Percentiles rank a stretch among this genome's conserved stretches.
Evolutionary conservation across 768 basidiomycete species (phyloP).

Genomic region (Lactifluus rugatus): DNA sequence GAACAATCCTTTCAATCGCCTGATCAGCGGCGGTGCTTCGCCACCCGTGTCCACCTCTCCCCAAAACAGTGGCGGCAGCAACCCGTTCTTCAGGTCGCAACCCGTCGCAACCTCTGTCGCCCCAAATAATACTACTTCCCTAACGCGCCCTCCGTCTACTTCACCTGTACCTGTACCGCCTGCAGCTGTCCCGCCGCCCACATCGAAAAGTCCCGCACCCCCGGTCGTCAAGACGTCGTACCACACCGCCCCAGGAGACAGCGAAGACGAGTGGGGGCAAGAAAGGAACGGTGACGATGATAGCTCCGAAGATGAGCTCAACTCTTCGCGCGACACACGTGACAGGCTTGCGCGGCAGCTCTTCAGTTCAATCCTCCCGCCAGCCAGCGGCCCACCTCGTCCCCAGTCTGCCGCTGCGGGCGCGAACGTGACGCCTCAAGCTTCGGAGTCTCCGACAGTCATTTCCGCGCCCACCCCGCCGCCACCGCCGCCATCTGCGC

Average conservation of each 20-base stretch:
- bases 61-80: slow-evolving; percentile 42
- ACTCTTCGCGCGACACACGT: slow-evolving; percentile 51
- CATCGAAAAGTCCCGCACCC: slow-evolving; percentile 44
- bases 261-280: slow-evolving; percentile 81
- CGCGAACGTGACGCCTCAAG: slow-evolving; percentile 9
- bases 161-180: slow-evolving; percentile 16
- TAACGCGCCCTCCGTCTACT: background rate
- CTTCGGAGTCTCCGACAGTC: slow-evolving; percentile 24
- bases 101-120: slow-evolving; percentile 26
- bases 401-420: slow-evolving; percentile 45
- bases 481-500: slow-evolving; percentile 32
- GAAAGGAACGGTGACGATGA: slow-evolving; percentile 61
- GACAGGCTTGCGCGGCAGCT: slow-evolving; percentile 68
- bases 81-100: slow-evolving; percentile 65
- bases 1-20: slow-evolving; percentile 74
- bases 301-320: slow-evolving; percentile 72
- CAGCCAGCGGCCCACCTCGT: slow-evolving; percentile 27
- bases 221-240: slow-evolving; percentile 46
- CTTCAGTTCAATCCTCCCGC: slow-evolving; percentile 62
- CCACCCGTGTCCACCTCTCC: slow-evolving; percentile 29
- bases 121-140: slow-evolving; percentile 23
- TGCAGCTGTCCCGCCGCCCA: slow-evolving; percentile 27
- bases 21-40: slow-evolving; percentile 42
- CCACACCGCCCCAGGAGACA: slow-evolving; percentile 47
- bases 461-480: slow-evolving; percentile 31